A percentile compares a stretch with the other conserved stretches of the same genome.
Conservation (phyloP, 305 asterid genomes). For the Fraxinus angustifolia region DNA sequence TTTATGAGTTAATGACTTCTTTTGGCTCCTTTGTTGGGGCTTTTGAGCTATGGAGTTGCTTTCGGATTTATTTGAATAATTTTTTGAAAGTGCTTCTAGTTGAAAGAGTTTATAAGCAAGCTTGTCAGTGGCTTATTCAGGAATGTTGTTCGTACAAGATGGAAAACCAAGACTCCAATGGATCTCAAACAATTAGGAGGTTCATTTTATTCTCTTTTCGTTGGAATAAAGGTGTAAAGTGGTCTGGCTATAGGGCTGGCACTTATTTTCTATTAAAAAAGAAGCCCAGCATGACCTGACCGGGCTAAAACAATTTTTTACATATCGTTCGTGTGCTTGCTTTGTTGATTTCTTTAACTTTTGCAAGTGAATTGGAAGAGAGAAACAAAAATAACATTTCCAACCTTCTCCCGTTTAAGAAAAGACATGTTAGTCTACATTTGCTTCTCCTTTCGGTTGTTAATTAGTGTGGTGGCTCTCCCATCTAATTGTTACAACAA, state of each 20-base stretch:
- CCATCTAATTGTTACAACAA: conserved; percentile 5
- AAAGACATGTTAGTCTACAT: background rate
- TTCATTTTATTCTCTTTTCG: background rate
- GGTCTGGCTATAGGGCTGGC: background rate
- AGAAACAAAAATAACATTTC: background rate
- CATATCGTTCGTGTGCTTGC: background rate
- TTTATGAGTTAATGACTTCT: background rate
- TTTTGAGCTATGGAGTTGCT: background rate
- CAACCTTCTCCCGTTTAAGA: background rate
- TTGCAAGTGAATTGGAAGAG: background rate
- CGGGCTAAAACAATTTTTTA: background rate
- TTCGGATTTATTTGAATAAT: background rate
- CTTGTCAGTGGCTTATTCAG: background rate
- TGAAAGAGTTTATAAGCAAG: background rate
- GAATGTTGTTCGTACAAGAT: background rate
- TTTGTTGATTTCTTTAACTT: background rate
- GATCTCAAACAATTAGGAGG: background rate
- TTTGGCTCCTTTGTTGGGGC: background rate
- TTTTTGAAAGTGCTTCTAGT: background rate
- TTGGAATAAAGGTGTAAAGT: background rate
- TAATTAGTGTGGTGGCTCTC: background rate
- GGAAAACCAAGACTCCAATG: background rate
- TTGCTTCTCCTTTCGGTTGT: background rate
- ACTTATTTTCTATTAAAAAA: background rate
- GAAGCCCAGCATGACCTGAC: background rate